Percentiles rank a stretch among this genome's conserved stretches.
These are phyloP conservation scores for Sporothrix dimorphospora DNA, from an alignment of 2,329 filamentous ascomycete genomes.

Conservation along the genomic window DNA sequence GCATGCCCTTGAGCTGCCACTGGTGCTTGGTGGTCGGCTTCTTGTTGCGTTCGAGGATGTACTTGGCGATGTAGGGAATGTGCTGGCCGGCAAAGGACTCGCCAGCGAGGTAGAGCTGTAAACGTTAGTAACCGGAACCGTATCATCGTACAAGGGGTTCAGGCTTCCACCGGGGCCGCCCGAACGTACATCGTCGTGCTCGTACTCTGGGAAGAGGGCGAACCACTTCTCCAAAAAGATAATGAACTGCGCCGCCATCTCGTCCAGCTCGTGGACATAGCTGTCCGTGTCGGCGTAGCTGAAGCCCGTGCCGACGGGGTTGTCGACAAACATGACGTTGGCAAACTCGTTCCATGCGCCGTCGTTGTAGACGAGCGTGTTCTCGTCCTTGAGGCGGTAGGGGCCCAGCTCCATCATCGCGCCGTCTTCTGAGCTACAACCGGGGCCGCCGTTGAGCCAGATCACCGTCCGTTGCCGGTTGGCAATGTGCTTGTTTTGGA, in stretches of 20 bases:
- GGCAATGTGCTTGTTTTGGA: conserved; percentile 92
- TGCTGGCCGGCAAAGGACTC: conserved; percentile 97
- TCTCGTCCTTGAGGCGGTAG: conserved; percentile 79
- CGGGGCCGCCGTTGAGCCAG: conserved; percentile 96
- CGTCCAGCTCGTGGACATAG: conserved; percentile 80
- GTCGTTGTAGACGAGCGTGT: conserved; percentile 75
- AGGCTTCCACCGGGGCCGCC: background rate
- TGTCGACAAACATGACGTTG: conserved; percentile 94
- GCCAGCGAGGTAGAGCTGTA: conserved; percentile 89
- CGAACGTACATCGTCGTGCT: conserved; percentile 78
- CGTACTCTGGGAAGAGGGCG: conserved; percentile 85
- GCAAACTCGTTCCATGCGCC: conserved; percentile 99
- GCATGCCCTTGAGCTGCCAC: conserved; percentile 82
- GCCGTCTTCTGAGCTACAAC: conserved; percentile 96
- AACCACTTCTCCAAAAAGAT: conserved; percentile 92
- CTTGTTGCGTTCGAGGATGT: conserved; percentile 86
- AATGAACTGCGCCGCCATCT: conserved; percentile 89
- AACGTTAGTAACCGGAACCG: conserved; percentile 34
- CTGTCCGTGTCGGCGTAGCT: conserved; percentile 92
- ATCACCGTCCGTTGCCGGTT: conserved; percentile 88
- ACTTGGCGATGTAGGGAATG: conserved; percentile 94
- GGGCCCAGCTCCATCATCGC: conserved; percentile 95
- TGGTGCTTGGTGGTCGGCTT: conserved; percentile 49
- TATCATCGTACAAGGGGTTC: background rate
- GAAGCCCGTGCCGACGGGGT: conserved; percentile 94